Conservation (phyloP, 2,329 filamentous ascomycete genomes). For the Lecanicillium sp. region DNA sequence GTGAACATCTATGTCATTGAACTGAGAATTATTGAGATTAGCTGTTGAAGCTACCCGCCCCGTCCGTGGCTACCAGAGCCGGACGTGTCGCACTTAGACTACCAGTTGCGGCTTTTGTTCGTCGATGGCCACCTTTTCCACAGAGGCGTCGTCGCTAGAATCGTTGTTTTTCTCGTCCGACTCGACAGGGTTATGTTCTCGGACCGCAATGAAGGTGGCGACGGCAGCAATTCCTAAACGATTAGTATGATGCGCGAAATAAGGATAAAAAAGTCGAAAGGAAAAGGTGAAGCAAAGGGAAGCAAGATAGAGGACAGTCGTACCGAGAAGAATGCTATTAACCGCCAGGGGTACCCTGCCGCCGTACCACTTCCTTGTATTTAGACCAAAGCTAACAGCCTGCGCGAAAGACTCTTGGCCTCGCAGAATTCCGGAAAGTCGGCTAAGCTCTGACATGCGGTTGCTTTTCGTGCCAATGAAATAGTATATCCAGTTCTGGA, state of each 20-base stretch:
- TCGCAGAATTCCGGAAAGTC: slow-evolving; percentile 33
- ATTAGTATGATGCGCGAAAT: slow-evolving; percentile 3
- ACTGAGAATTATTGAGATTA: no score
- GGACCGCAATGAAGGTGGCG: slow-evolving; percentile 26
- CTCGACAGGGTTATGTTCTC: slow-evolving; percentile 23
- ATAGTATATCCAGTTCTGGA: slow-evolving; percentile 54
- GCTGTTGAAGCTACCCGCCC: not conserved
- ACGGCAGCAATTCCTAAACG: slow-evolving; percentile 20
- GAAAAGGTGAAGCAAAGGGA: not conserved
- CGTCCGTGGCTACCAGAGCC: not conserved
- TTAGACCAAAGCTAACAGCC: slow-evolving; percentile 33
- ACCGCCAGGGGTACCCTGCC: slow-evolving; percentile 33
- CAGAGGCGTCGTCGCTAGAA: slow-evolving; percentile 1
- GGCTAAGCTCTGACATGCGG: slow-evolving; percentile 46
- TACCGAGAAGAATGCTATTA: slow-evolving; percentile 34
- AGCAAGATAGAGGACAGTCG: slow-evolving; percentile 10
- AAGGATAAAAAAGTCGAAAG: no score
- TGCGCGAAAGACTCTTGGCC: slow-evolving; percentile 37
- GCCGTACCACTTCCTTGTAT: slow-evolving; percentile 32
- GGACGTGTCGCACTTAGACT: no score
- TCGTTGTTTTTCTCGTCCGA: slow-evolving; percentile 3
- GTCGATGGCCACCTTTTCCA: not conserved
- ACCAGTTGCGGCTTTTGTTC: not conserved
- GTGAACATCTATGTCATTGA: no score
- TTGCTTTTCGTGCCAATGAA: slow-evolving; percentile 49